Evolutionary conservation across 2,329 filamentous ascomycete genomes (phyloP), one percentile per base, ranked within the genome.

Genomic region (Aschersonia sp.): DNA sequence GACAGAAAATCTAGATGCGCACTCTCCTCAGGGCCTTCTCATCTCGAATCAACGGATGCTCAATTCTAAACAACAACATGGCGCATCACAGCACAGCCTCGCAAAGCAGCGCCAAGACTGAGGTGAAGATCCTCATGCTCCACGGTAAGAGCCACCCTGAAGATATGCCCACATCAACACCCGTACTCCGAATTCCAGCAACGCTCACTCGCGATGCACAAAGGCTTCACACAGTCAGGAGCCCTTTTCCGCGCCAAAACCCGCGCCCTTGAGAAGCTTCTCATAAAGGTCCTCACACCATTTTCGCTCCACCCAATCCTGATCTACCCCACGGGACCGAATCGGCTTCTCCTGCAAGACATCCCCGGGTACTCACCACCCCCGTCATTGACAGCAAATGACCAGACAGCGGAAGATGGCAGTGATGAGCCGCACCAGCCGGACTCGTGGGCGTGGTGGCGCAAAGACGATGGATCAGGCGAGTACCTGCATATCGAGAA

Each of bases 191-290:
- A 22, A 22, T 22, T 22, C 4, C 22, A 22, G 22, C 22, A 22
- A 22, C 22, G 22, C 22, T 22, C 22, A 22, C 22, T 22, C 22
- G 22, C 22, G 22, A 39, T 12, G 2, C 35, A 39, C 50, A 9
- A 49, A 81, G 85, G 90, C 64, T 96, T 81, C 75, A 95, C 90
- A 6, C 90, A 97, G 71, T 94, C 86, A 31, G 88, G 89, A 4
- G 66, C 81, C 4, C 71, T 88, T 53, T 96, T 96, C 76, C 83
- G 79, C 61, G 78, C 83, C 63, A 96, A 96, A 69, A 94, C 87
- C 43, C 85, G 87, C 63, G 87, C 87, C 9, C 72, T 96, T 1
- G 79, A 88, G 57, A 95, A 96, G 64, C 71, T 82, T 47, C 75
- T 96, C 49, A 64, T 71, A 51, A 95, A 94, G 60, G 68, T 78